Evolutionary conservation across 108 stramenopile species (phyloP), one percentile per base, ranked within the genome.

Genomic region (Fistulifera pelliculosa): DNA sequence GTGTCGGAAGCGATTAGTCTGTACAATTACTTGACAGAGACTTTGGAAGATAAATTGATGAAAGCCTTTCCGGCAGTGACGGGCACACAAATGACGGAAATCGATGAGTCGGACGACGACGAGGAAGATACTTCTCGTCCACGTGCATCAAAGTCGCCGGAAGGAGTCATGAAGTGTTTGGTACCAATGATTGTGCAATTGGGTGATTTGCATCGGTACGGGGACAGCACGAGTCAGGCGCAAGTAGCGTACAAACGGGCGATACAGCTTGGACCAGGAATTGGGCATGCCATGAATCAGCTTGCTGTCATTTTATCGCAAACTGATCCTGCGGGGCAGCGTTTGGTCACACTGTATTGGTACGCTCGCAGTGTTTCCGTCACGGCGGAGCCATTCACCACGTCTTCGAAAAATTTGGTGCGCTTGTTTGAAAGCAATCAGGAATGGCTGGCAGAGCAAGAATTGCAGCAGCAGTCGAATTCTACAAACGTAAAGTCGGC

Each of bases 231-330:
- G 41, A 60, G 66, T 44, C 58, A 80, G 43, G 85, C 89, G 0
- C 77, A 78, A 53, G 38, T 47, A 28, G 62, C 53, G 38, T 91
- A 91, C 56, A 27, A 64, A 23, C 67, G 62, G 52, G 66, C 85
- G 15, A 59, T 77, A 3, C 64, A 66, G 47, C 43, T 91, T 8
- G 69, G 73, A 15, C 89, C 89, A 6, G 81, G 79, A 18, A 68
- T 64, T 18, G 89, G 89, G 13, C 86, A 87, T 54, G 81, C 89
- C 0, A 81, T 71, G 67, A 91, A 91, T 61, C 89, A 91, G 58
- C 47, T 91, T 41, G 89, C 85, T 1, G 89, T 91, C 0, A 79
- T 91, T 8, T 8, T 35, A 35, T 35, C 31, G 8, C 31, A 35
- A 35, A 8, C 31, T 6, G 31, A 35, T 35, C 47, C 50, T 1